Evolutionary conservation across 2,329 filamentous ascomycete genomes (phyloP).

Genomic region (Pseudogymnoascus sp.): DNA sequence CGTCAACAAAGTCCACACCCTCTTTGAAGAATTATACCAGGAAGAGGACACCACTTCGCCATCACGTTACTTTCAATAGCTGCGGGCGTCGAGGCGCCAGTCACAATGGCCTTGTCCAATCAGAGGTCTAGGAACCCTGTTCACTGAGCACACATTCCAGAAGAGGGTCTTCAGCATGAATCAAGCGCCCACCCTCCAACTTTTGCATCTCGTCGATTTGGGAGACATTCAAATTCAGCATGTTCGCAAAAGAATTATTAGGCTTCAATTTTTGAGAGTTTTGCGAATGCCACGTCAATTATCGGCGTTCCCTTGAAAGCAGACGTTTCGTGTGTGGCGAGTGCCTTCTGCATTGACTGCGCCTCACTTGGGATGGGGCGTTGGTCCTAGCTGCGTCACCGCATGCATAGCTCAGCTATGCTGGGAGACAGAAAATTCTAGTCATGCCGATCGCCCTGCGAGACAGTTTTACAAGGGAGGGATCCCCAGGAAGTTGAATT

Average conservation of each 20-base stretch:
- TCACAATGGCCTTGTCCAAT: constrained; percentile 21
- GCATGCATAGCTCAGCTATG: constrained; percentile 2
- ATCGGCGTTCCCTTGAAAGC: constrained; percentile 9
- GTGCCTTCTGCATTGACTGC: constrained; percentile 6
- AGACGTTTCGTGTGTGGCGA: neutral
- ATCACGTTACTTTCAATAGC: constrained; percentile 27
- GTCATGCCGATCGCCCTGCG: constrained; percentile 3
- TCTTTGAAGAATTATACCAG: constrained; percentile 12
- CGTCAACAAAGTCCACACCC: neutral
- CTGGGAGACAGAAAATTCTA: constrained; percentile 7
- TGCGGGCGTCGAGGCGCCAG: constrained; percentile 21
- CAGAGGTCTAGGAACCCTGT: constrained; percentile 22
- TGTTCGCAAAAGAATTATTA: neutral
- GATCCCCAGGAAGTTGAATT: neutral
- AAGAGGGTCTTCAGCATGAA: constrained; percentile 13
- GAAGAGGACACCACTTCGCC: constrained; percentile 25
- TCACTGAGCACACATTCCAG: constrained; percentile 18
- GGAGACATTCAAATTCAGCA: constrained; percentile 11
- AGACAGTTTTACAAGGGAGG: constrained; percentile 5
- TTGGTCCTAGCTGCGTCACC: neutral
- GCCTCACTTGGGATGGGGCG: constrained; percentile 3
- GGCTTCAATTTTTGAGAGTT: constrained; percentile 3
- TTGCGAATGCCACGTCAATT: constrained; percentile 9
- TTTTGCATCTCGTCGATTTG: constrained; percentile 14
- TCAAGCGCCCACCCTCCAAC: constrained; percentile 11